Evolutionary conservation across 768 basidiomycete species (phyloP).

Genomic region (Calocera viscosa): DNA sequence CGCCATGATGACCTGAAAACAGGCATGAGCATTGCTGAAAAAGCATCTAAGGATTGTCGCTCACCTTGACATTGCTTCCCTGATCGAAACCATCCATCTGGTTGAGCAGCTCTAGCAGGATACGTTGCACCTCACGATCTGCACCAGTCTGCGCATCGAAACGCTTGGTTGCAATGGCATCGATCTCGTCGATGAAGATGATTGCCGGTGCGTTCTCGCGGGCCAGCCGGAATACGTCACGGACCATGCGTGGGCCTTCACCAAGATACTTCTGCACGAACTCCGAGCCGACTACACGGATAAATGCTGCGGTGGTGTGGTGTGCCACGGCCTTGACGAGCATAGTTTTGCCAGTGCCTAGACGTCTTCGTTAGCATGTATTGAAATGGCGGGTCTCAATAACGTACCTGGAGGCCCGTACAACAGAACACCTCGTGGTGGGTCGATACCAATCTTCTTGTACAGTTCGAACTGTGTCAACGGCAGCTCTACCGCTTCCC

Average conservation of each 20-base stretch:
- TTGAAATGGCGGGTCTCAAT: background rate
- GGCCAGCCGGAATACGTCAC: constrained; percentile 96
- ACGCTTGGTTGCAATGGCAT: constrained; percentile 98
- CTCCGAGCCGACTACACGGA: constrained; percentile 94
- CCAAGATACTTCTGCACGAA: constrained; percentile 99
- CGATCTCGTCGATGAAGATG: constrained; percentile 98
- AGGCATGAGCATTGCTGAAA: background rate
- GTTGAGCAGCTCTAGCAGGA: constrained; percentile 87
- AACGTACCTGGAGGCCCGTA: constrained; percentile 87
- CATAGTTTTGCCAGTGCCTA: constrained; percentile 98
- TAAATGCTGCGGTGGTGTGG: constrained; percentile 93
- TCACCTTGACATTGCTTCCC: constrained; percentile 92
- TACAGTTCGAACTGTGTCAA: constrained; percentile 95
- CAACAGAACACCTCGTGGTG: constrained; percentile 88
- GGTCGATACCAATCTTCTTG: constrained; percentile 99
- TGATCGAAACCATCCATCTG: constrained; percentile 99
- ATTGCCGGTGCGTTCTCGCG: constrained; percentile 95
- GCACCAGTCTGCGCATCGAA: constrained; percentile 99
- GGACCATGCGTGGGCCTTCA: constrained; percentile 98
- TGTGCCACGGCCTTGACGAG: constrained; percentile 98
- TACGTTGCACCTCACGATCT: constrained; percentile 97
- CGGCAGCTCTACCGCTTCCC: constrained; percentile 95
- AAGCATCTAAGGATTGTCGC: constrained; percentile 12
- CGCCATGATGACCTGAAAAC: constrained; percentile 88
- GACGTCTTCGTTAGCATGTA: constrained; percentile 2